These are phyloP conservation scores for Phytophthora capsici DNA, from an alignment of 352 stramenopile genomes.

Conservation along the genomic window DNA sequence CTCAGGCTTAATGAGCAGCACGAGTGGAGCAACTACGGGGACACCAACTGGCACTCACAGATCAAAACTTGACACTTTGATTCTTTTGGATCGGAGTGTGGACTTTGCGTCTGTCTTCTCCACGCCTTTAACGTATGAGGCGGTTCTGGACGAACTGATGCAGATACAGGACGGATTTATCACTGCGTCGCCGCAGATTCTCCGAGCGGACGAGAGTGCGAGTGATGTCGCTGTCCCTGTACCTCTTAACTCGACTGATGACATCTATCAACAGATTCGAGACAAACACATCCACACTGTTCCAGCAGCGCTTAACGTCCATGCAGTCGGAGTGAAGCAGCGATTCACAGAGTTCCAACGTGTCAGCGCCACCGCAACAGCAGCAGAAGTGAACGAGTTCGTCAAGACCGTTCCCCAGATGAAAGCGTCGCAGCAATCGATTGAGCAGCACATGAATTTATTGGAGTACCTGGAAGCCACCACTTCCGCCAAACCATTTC, in stretches of 20 bases:
- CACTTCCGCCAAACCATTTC: conserved; percentile 56
- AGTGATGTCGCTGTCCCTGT: conserved; percentile 40
- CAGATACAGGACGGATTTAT: conserved; percentile 69
- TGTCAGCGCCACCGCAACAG: conserved; percentile 46
- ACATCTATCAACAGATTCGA: conserved; percentile 65
- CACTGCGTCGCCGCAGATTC: conserved; percentile 41
- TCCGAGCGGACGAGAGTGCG: conserved; percentile 44
- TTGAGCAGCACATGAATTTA: conserved; percentile 71
- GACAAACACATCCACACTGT: conserved; percentile 68
- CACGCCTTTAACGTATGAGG: conserved; percentile 77
- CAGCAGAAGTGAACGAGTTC: conserved; percentile 74
- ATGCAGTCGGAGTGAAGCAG: conserved; percentile 59
- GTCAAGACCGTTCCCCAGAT: conserved; percentile 71
- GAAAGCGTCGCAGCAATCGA: conserved; percentile 56
- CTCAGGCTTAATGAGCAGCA: conserved; percentile 20
- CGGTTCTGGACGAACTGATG: conserved; percentile 69
- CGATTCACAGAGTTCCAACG: conserved; percentile 63
- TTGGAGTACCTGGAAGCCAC: conserved; percentile 58
- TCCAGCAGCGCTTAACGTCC: conserved; percentile 50
- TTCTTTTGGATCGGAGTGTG: conserved; percentile 74
- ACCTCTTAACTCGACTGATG: conserved; percentile 66
- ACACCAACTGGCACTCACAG: not conserved
- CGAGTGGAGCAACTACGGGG: not conserved
- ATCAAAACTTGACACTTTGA: conserved; percentile 58
- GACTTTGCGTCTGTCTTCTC: conserved; percentile 76